phyloP scores from a whole-genome alignment of 2,329 filamentous ascomycete genomes.

The Tothia fuscella region DNA sequence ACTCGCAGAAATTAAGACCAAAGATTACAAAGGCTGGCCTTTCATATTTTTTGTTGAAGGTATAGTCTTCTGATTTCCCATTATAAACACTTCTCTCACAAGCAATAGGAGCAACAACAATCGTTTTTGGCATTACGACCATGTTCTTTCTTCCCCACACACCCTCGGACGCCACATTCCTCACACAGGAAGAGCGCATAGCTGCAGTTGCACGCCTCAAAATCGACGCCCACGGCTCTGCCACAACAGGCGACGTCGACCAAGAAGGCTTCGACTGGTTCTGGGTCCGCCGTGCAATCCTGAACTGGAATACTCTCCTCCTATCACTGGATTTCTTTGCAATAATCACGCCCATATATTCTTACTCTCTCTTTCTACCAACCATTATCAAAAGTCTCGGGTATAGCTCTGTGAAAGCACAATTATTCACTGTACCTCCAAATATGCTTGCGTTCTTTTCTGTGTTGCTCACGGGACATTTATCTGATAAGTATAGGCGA shows the following conservation, averaged over 20 bases:
- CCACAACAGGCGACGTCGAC: slow-evolving; percentile 17
- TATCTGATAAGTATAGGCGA: slow-evolving; percentile 8
- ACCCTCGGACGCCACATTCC: slow-evolving; percentile 37
- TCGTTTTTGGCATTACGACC: slow-evolving; percentile 21
- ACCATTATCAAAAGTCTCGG: slow-evolving; percentile 12
- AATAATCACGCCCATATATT: slow-evolving; percentile 27
- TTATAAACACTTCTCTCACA: slow-evolving; percentile 22
- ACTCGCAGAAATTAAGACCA: slow-evolving; percentile 18
- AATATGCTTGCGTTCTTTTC: slow-evolving; percentile 10
- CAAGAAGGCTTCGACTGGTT: slow-evolving; percentile 22
- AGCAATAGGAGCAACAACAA: slow-evolving; percentile 23
- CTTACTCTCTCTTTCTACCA: slow-evolving; percentile 20
- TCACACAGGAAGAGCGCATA: slow-evolving; percentile 37
- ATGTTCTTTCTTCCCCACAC: slow-evolving; percentile 30
- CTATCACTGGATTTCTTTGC: slow-evolving; percentile 43
- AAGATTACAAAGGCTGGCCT: slow-evolving; percentile 44
- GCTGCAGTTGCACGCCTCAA: slow-evolving; percentile 13
- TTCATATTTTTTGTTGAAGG: slow-evolving; percentile 55
- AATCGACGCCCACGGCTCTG: slow-evolving; percentile 21
- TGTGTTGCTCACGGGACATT: slow-evolving; percentile 13
- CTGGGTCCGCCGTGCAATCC: slow-evolving; percentile 19
- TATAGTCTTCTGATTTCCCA: neutral
- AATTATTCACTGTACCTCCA: slow-evolving; percentile 26
- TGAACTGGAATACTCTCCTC: slow-evolving; percentile 23
- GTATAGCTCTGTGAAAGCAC: slow-evolving; percentile 14